These are phyloP conservation scores for Aspergillus bombycis DNA, from an alignment of 2,329 filamentous ascomycete genomes.

Conservation along the genomic window DNA sequence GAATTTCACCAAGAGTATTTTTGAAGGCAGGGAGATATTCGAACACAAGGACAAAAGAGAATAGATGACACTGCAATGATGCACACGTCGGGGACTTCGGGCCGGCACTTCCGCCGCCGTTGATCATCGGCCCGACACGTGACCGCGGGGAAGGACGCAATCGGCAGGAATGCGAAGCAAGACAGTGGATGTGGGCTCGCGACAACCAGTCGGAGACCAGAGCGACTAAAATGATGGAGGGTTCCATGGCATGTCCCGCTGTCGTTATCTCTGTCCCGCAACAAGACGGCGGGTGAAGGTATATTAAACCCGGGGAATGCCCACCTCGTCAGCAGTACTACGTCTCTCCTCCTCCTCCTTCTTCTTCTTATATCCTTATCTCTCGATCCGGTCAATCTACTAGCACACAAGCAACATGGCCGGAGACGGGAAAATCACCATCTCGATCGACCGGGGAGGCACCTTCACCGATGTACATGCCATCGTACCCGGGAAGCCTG, in stretches of 20 bases:
- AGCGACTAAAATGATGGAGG: not conserved
- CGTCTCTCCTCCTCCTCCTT: slow-evolving; percentile 9
- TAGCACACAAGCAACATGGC: slow-evolving; percentile 25
- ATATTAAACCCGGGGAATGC: slow-evolving; percentile 16
- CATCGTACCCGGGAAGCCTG: slow-evolving; percentile 39
- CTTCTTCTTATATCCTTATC: not conserved
- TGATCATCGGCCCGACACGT: slow-evolving; percentile 35
- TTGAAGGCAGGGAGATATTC: no score
- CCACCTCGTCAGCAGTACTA: not conserved
- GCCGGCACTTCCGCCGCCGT: slow-evolving; percentile 21
- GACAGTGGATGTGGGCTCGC: not conserved
- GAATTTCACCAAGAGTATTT: no score
- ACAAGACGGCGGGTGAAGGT: not conserved
- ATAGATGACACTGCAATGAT: not conserved
- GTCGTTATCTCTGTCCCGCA: slow-evolving; percentile 7
- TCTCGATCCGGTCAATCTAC: not conserved
- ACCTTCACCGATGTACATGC: slow-evolving; percentile 46
- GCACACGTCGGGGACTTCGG: slow-evolving; percentile 18
- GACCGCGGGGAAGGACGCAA: slow-evolving; percentile 14
- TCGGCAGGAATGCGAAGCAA: not conserved
- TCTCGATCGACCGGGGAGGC: slow-evolving; percentile 45
- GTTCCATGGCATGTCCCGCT: not conserved
- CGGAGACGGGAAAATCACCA: slow-evolving; percentile 36
- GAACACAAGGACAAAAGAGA: no score
- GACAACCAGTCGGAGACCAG: slow-evolving; percentile 11